These are phyloP conservation scores for Daldinia caldariorum DNA, from an alignment of 495 filamentous ascomycete genomes.

Conservation along the genomic window DNA sequence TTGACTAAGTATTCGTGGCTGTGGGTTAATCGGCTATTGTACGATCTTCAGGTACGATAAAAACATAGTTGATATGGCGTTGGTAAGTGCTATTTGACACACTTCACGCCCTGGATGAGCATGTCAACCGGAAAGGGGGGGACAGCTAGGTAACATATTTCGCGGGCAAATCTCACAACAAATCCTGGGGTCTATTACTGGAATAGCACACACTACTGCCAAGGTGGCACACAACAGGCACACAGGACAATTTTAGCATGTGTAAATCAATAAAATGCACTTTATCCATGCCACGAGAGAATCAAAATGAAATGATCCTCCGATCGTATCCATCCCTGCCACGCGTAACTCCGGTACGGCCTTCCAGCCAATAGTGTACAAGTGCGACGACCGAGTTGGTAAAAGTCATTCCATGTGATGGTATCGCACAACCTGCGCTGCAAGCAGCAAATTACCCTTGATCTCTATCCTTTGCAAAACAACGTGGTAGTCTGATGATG, in stretches of 20 bases:
- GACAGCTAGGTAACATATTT: constrained; percentile 29
- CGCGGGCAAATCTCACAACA: constrained; percentile 26
- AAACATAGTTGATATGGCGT: constrained; percentile 33
- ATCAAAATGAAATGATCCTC: constrained; percentile 22
- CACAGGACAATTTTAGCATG: constrained; percentile 31
- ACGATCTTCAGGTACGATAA: constrained; percentile 27
- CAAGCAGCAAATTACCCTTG: constrained; percentile 40
- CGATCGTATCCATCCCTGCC: constrained; percentile 20
- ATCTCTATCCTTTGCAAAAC: constrained; percentile 32
- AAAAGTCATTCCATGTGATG: constrained; percentile 1
- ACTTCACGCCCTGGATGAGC: constrained; percentile 21
- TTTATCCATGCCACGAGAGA: constrained; percentile 34
- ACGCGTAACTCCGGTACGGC: constrained; percentile 20
- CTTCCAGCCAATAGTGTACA: constrained; percentile 20
- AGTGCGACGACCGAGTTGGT: constrained; percentile 13
- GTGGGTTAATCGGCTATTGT: constrained; percentile 20
- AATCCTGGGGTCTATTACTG: constrained; percentile 24
- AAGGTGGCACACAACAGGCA: constrained; percentile 4
- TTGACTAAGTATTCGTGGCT: constrained; percentile 21
- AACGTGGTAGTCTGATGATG: constrained; percentile 30
- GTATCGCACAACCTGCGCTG: constrained; percentile 15
- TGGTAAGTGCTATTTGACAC: constrained; percentile 8
- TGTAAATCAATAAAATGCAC: constrained; percentile 42
- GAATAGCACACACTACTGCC: constrained; percentile 31
- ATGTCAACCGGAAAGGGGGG: constrained; percentile 33